Conservation (phyloP, 139 green algal genomes). For the Micractinium sp. region DNA sequence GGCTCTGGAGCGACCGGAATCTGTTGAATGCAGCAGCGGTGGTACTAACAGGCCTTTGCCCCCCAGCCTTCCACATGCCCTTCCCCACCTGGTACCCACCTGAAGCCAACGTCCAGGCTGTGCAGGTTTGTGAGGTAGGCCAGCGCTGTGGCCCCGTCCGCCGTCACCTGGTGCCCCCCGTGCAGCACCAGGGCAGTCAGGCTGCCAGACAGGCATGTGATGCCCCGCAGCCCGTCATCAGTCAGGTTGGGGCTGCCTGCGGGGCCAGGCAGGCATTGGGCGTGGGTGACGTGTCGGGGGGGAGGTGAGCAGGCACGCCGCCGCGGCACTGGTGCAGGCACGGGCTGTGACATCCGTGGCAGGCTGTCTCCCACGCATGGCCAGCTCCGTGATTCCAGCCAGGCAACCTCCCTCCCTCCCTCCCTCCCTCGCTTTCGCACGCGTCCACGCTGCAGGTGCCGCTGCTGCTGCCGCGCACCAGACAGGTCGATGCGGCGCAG, state of each 20-base stretch:
- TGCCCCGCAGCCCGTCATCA: neutral
- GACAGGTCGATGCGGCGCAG: constrained; percentile 12
- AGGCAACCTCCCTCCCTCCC: too few relatives aligned
- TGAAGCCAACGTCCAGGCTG: neutral
- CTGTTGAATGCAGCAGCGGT: neutral
- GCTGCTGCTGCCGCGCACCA: neutral
- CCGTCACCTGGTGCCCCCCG: neutral
- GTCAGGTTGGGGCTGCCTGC: constrained; percentile 3
- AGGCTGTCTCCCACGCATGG: neutral
- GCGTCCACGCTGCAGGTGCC: too few relatives aligned
- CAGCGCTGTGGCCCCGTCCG: constrained; percentile 17
- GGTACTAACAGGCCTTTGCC: too few relatives aligned
- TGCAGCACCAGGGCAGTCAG: neutral
- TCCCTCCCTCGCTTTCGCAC: too few relatives aligned
- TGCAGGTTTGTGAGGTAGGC: neutral
- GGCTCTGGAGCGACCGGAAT: neutral
- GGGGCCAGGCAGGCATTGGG: neutral
- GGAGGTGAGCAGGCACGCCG: neutral
- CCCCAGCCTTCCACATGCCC: too few relatives aligned
- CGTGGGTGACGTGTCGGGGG: neutral
- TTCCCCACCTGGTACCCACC: neutral
- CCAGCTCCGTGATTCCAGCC: neutral
- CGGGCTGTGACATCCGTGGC: neutral
- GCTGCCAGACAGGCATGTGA: neutral
- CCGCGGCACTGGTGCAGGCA: neutral